Evolutionary conservation across 78 protist genomes (phyloP).

Genomic region (Dictyostelium capitatum): DNA sequence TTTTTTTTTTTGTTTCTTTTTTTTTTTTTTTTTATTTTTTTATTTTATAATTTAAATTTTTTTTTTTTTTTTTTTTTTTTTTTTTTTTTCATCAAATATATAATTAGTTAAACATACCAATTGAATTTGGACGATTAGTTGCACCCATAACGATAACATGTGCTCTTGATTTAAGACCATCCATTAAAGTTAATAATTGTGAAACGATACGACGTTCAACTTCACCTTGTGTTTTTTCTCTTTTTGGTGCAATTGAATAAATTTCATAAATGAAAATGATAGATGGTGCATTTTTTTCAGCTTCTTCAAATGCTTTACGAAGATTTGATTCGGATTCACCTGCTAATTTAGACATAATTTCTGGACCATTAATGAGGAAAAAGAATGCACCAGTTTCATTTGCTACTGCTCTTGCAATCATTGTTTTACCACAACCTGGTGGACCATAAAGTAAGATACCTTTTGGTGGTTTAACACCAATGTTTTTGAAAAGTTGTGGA

Average conservation of each 20-base stretch:
- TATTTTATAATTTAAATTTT: too few relatives aligned
- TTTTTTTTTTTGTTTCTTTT: too few relatives aligned
- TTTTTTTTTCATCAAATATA: too few relatives aligned
- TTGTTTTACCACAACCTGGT: conserved; percentile 99
- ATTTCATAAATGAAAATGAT: conserved; percentile 99
- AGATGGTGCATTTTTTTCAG: conserved; percentile 99
- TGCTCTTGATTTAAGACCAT: conserved; percentile 98
- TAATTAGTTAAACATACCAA: too few relatives aligned
- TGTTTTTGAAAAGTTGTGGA: conserved; percentile 98
- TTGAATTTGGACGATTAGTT: conserved; percentile 99
- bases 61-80: too few relatives aligned
- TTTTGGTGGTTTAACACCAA: conserved; percentile 99
- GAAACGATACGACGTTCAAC: conserved; percentile 99
- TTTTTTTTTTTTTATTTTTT: too few relatives aligned
- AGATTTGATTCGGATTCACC: conserved; percentile 99
- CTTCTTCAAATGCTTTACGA: conserved; percentile 99
- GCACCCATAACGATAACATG: conserved; percentile 99
- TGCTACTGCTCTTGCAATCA: conserved; percentile 99
- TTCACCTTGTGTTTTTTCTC: conserved; percentile 99
- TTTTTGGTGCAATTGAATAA: conserved; percentile 99
- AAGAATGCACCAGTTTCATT: conserved; percentile 99
- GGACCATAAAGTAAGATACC: conserved; percentile 99
- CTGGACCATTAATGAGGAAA: conserved; percentile 99
- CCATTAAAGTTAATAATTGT: conserved; percentile 99
- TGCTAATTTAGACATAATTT: conserved; percentile 99